phyloP scores from a whole-genome alignment of 192 early-diverging fungal genomes.

The Phycomyces nitens region DNA sequence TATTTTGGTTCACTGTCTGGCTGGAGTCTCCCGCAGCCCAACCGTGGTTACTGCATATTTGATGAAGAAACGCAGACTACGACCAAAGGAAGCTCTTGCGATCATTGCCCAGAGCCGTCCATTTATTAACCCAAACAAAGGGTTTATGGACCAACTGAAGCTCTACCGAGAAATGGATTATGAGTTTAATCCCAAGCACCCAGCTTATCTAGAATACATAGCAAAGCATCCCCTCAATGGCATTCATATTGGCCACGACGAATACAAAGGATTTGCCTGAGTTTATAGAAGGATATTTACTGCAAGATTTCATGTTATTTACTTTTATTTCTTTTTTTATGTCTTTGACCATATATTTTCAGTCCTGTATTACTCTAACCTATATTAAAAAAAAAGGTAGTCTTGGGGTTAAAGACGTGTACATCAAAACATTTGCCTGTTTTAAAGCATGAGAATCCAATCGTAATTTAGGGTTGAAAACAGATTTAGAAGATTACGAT shows the following conservation, averaged over 20 bases:
- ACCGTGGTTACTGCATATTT: constrained; percentile 62
- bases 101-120: constrained; percentile 27
- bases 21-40: constrained; percentile 55
- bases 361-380: too few species aligned
- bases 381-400: too few species aligned
- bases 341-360: too few species aligned
- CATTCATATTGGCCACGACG: constrained; percentile 18
- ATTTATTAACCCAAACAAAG: constrained; percentile 29
- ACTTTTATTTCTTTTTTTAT: too few species aligned
- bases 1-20: constrained; percentile 70
- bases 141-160: constrained; percentile 32
- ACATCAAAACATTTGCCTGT: too few species aligned
- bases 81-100: constrained; percentile 29
- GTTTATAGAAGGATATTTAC: too few species aligned
- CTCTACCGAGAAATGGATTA: constrained; percentile 31
- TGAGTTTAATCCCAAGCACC: constrained; percentile 18
- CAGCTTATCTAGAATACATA: constrained; percentile 20
- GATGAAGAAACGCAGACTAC: constrained; percentile 31
- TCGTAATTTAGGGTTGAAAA: too few species aligned
- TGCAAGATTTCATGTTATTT: too few species aligned
- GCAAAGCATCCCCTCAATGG: constrained; percentile 18
- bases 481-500: too few species aligned
- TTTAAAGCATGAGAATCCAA: too few species aligned
- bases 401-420: too few species aligned
- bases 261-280: constrained; percentile 9